Evolutionary conservation across 371 early-diverging fungal species (phyloP).

Genomic region (Gilbertella persicaria): DNA sequence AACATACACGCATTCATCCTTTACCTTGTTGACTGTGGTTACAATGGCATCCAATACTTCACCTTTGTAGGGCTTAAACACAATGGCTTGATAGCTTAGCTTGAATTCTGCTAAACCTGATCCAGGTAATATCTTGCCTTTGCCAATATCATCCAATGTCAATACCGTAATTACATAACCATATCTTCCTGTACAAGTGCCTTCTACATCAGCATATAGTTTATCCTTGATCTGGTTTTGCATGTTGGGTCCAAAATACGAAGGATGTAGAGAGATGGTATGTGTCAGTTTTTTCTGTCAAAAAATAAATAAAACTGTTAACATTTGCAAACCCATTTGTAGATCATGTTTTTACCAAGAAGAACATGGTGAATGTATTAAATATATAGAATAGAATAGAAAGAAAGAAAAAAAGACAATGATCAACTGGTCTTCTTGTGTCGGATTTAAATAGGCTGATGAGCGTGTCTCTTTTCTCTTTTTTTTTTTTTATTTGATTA

Average conservation of each 20-base stretch:
- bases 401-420: background rate
- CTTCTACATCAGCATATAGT: conserved; percentile 93
- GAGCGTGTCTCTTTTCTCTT: no score
- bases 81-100: conserved; percentile 95
- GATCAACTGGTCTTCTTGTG: no score
- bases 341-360: no score
- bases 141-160: conserved; percentile 73
- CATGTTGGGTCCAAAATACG: conserved; percentile 87
- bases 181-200: conserved; percentile 90
- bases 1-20: no score
- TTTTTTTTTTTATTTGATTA: no score
- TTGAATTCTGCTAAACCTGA: conserved; percentile 93
- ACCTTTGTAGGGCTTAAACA: conserved; percentile 96
- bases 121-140: conserved; percentile 85
- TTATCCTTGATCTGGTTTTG: conserved; percentile 75
- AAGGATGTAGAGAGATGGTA: conserved; percentile 91
- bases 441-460: no score
- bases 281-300: conserved; percentile 81
- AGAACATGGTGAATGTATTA: conserved; percentile 13
- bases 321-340: no score
- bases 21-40: conserved; percentile 91
- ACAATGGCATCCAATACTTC: conserved; percentile 98
- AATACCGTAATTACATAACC: conserved; percentile 94
- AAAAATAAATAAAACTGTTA: no score
- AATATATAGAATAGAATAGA: background rate